Base-by-base conservation (phyloP, 1,284 basidiomycete genomes). In the Ustilago esculenta region DNA sequence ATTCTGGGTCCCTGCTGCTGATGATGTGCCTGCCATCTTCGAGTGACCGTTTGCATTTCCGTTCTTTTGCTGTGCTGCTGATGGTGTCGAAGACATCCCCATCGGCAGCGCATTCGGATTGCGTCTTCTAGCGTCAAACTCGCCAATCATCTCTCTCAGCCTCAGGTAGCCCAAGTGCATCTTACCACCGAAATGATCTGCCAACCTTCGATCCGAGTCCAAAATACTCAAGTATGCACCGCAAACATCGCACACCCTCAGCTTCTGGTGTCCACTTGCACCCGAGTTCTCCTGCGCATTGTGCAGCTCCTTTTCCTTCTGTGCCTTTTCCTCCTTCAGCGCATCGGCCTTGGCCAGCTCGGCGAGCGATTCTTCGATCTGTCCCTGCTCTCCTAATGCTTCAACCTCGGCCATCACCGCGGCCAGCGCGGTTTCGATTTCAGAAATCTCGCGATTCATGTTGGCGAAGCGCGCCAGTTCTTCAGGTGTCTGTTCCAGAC, bases 151-250 rank as follows among this genome's bases (percentile, higher is more conserved):
- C 84, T 95, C 93, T 53, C 96, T 90, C 68, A 99, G 86, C 84
- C 98, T 94, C 82, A 97, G 92, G 84, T 98, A 99, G 10, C 96
- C 96, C 77, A 98, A 84, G 85, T 98, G 96, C 93, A 98, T 96
- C 94, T 98, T 98, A 76, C 96, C 96, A 84, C 96, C 96, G 85
- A 99, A 99, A 84, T 99, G 96, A 85, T 99, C 96, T 46, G 96
- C 96, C 68, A 99, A 86, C 83, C 96, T 92, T 82, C 96, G 90
- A 85, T 99, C 96, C 65, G 94, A 98, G 84, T 99, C 96, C 59
- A 98, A 87, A 25, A 98, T 92, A 29, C 92, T 96, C 41, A 99
- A 86, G 85, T 98, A 98, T 18, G 96, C 96, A 79, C 96, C 96
- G 83, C 96, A 99, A 34, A 98, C 94, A 85, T 99, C 96, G 85